phyloP scores from a whole-genome alignment of 768 basidiomycete species.

The Naganishia vishniacii region DNA sequence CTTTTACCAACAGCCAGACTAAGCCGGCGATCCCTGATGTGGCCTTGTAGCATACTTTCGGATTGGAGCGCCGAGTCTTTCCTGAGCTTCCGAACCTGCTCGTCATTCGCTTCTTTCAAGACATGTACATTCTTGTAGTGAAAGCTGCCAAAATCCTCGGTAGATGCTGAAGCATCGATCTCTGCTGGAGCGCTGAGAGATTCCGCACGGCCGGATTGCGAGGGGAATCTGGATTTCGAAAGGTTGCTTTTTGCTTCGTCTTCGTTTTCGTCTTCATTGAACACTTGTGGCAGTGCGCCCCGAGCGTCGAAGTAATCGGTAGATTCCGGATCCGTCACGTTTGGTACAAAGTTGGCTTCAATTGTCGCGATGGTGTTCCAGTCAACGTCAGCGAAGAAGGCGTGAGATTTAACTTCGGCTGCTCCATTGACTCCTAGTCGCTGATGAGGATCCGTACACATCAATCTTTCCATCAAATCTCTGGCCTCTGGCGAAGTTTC shows the following conservation, averaged over 20 bases:
- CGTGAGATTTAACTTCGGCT: slow-evolving; percentile 85
- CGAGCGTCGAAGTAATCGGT: slow-evolving; percentile 99
- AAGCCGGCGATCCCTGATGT: slow-evolving; percentile 55
- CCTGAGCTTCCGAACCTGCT: slow-evolving; percentile 90
- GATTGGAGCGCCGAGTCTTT: slow-evolving; percentile 75
- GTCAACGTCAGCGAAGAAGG: slow-evolving; percentile 82
- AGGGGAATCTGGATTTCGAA: slow-evolving; percentile 34
- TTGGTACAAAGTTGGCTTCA: slow-evolving; percentile 91
- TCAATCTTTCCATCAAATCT: slow-evolving; percentile 80
- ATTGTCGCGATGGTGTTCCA: slow-evolving; percentile 85
- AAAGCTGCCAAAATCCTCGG: slow-evolving; percentile 94
- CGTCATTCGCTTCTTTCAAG: slow-evolving; percentile 96
- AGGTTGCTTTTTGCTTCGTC: slow-evolving; percentile 35
- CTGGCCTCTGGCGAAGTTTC: slow-evolving; percentile 67
- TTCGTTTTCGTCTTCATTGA: slow-evolving; percentile 80
- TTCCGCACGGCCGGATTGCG: not conserved
- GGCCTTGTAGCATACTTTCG: slow-evolving; percentile 30
- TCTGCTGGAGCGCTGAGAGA: slow-evolving; percentile 33
- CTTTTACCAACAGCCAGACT: slow-evolving; percentile 68
- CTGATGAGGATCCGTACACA: slow-evolving; percentile 70
- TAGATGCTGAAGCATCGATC: slow-evolving; percentile 31
- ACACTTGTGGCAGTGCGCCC: slow-evolving; percentile 80
- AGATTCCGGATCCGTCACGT: slow-evolving; percentile 89
- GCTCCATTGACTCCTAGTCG: slow-evolving; percentile 83
- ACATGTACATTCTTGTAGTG: slow-evolving; percentile 96